Conservation (phyloP, 1,139 yeast species). For the Sugiyamaella paludigena region DNA sequence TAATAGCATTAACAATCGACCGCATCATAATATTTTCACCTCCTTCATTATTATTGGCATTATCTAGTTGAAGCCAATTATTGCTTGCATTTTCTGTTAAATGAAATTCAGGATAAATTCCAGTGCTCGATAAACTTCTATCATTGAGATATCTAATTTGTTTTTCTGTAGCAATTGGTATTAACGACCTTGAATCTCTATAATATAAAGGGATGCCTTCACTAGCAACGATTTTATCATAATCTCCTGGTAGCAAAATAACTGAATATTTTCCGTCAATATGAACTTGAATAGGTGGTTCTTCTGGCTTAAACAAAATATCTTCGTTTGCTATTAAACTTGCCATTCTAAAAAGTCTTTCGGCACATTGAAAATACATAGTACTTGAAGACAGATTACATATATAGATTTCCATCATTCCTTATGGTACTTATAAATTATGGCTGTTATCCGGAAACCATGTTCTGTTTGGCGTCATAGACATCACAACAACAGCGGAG, state of each 20-base stretch:
- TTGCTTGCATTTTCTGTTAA: slow-evolving; percentile 11
- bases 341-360: background rate
- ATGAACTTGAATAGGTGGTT: background rate
- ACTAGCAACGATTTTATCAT: background rate
- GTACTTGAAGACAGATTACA: background rate
- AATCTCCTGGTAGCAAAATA: slow-evolving; percentile 1
- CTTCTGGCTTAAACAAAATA: background rate
- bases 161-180: slow-evolving; percentile 7
- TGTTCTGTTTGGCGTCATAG: too few relatives aligned
- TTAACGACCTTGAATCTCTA: background rate
- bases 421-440: too few relatives aligned
- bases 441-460: too few relatives aligned
- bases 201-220: slow-evolving; percentile 5
- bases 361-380: too few relatives aligned
- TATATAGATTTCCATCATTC: background rate
- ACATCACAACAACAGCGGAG: too few relatives aligned
- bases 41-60: background rate
- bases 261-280: slow-evolving; percentile 1
- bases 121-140: background rate
- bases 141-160: slow-evolving; percentile 4
- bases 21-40: background rate
- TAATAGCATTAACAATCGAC: too few relatives aligned
- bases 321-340: background rate
- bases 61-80: background rate
- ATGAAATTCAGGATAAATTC: slow-evolving; percentile 8